These are phyloP conservation scores for Chlamydomonas sp. DNA, from an alignment of 139 green algal species.

Conservation along the genomic window DNA sequence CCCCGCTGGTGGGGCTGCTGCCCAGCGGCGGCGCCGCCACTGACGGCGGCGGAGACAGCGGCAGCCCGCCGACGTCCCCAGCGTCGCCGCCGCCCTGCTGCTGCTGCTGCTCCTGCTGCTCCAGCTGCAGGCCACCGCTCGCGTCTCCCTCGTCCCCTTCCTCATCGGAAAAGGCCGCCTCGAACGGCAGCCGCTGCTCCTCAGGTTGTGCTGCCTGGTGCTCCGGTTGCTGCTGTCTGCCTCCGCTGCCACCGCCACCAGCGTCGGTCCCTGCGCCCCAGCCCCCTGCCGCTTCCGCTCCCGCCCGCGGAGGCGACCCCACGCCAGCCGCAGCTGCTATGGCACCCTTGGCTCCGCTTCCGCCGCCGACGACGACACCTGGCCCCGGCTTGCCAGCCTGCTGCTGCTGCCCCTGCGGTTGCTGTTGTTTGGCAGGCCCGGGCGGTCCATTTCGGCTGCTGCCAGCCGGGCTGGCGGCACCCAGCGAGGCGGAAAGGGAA, in stretches of 20 bases:
- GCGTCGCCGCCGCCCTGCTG: neutral
- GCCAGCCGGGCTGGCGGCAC: neutral
- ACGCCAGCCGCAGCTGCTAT: neutral
- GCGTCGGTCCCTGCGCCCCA: neutral
- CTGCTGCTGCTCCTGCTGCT: neutral
- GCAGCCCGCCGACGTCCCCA: neutral
- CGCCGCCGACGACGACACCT: too few relatives aligned
- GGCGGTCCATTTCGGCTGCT: neutral
- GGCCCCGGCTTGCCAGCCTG: neutral
- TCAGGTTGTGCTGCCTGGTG: neutral
- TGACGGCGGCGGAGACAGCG: neutral
- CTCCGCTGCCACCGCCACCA: neutral
- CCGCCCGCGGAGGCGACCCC: too few relatives aligned
- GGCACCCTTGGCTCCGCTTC: neutral
- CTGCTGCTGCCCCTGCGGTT: neutral
- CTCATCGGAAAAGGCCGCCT: constrained; percentile 65
- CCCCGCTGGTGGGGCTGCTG: neutral
- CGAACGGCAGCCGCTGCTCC: constrained; percentile 23
- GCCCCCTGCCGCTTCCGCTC: neutral
- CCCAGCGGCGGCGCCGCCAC: neutral
- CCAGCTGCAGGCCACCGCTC: neutral
- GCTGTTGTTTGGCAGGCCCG: neutral
- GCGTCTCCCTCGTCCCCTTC: constrained; percentile 29
- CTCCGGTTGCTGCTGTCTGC: neutral
- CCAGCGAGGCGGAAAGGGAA: neutral